Base-by-base conservation (phyloP, 1,284 basidiomycete genomes). In the Fomitopsis palustris region DNA sequence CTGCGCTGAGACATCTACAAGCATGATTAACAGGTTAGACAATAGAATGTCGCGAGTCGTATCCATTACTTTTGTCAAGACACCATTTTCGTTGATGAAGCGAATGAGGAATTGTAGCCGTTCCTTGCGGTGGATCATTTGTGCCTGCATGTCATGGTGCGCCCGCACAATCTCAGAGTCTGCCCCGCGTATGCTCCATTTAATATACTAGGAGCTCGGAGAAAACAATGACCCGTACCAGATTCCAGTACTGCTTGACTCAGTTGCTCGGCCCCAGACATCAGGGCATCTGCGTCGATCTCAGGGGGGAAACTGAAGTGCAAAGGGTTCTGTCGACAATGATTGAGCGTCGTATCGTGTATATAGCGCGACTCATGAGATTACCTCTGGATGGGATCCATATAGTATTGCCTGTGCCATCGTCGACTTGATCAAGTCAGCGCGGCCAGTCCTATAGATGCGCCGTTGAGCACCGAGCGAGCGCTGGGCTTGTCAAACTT, bases 341-440 rank as follows among this genome's bases (percentile, higher is more conserved):
- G n/a, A 14, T 56, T 38, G 10, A 55, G 19, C 17, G 12, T 53
- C n/a, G 31, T 57, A 19, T 29, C 23, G 53, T 54, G 38, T 19
- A 52, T 59, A 59, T 33, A 33, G n/a, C n/a, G n/a, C 23, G 53
- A 1, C 5, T 38, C 16, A 47, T 2, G 25, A 21, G 63, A 75
- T 57, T 69, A 86, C 87, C 66, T 87, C 82, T 21, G 81, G 75
- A 64, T 85, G 76, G 25, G 90, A 81, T 4, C 89, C 88, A 70
- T 92, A 96, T 56, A 94, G 75, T 64, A 96, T 92, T 9, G 92
- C 93, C 70, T 95, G 92, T 57, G 90, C 93, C 81, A 96, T 86
- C 38, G 87, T 92, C 12, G 88, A 87, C 73, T 91, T 90, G 66
- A 96, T 84, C 37, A 93, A 76, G 54, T 83, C 82, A 3, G 86